Percentiles rank a stretch among this genome's conserved stretches.
phyloP scores from a whole-genome alignment of 169 alveolate species.

The Plasmodium blacklocki region DNA sequence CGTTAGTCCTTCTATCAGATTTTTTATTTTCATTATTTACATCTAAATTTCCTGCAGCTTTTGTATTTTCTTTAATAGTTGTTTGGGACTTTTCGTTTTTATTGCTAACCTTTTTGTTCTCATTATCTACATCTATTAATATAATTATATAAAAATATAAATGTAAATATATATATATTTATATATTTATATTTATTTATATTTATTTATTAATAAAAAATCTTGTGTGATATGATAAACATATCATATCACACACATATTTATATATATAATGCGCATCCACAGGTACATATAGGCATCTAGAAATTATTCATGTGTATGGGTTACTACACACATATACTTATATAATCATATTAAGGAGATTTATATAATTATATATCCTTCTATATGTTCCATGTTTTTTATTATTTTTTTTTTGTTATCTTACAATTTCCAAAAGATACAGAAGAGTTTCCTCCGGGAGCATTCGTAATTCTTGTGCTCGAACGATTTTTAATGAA shows the following conservation, averaged over 20 bases:
- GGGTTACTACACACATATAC: no score
- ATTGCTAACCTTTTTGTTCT: constrained; percentile 5
- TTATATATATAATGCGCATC: background rate
- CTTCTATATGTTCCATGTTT: no score
- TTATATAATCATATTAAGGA: no score
- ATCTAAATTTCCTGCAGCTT: constrained; percentile 65
- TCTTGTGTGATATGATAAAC: background rate
- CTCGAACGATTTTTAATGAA: constrained; percentile 62
- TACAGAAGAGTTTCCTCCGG: constrained; percentile 69
- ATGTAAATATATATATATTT: background rate
- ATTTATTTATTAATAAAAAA: no score
- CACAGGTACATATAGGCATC: no score
- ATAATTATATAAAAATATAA: background rate
- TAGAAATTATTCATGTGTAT: no score
- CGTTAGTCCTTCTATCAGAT: constrained; percentile 54
- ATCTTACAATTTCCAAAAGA: constrained; percentile 71
- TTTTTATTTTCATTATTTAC: constrained; percentile 4
- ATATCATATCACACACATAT: background rate
- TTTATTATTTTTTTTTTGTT: constrained; percentile 2
- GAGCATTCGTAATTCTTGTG: constrained; percentile 55
- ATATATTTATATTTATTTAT: background rate
- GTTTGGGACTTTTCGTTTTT: constrained; percentile 11
- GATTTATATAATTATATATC: no score
- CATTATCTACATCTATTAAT: constrained; percentile 9
- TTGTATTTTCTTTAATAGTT: background rate